A percentile compares a stretch with the other conserved stretches of the same genome.
These are phyloP conservation scores for Micractinium sp. DNA, from an alignment of 139 green algal species.

Conservation along the genomic window DNA sequence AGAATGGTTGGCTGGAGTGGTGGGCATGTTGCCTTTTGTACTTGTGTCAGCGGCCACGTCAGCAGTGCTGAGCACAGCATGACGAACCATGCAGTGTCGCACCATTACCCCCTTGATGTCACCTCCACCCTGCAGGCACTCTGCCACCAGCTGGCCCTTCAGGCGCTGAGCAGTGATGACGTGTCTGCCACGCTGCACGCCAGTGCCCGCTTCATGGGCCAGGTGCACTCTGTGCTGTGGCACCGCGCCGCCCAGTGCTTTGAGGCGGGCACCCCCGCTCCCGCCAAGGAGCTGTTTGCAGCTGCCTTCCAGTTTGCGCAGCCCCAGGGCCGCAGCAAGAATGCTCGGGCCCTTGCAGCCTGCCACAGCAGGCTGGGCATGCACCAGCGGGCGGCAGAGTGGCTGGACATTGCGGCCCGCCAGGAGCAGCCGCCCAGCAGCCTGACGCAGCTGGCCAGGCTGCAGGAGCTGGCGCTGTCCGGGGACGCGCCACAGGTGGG, in stretches of 20 bases:
- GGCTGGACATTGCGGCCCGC: conserved; percentile 20
- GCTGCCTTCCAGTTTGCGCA: conserved; percentile 16
- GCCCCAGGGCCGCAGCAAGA: neutral
- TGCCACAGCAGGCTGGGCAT: conserved; percentile 12
- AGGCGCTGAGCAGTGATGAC: neutral
- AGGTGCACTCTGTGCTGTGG: conserved; percentile 30
- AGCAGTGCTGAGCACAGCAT: neutral
- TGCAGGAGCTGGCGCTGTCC: neutral
- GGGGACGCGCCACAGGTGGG: conserved; percentile 13
- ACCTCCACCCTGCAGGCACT: neutral
- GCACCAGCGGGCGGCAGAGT: conserved; percentile 34
- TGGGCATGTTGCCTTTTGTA: neutral
- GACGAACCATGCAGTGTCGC: neutral
- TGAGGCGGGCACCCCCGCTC: neutral
- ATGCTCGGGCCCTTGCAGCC: conserved; percentile 15
- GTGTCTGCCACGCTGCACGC: neutral
- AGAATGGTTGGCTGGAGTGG: neutral
- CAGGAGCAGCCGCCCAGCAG: conserved; percentile 25
- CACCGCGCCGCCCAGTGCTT: conserved; percentile 3
- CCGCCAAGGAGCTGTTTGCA: conserved; percentile 10
- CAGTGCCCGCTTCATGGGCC: neutral
- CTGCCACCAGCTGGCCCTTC: conserved; percentile 3
- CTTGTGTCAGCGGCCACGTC: neutral
- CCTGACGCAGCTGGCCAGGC: conserved; percentile 14
- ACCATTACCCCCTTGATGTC: neutral